phyloP scores from a whole-genome alignment of 2,329 filamentous ascomycete species.

The Fusarium phyllophilum region DNA sequence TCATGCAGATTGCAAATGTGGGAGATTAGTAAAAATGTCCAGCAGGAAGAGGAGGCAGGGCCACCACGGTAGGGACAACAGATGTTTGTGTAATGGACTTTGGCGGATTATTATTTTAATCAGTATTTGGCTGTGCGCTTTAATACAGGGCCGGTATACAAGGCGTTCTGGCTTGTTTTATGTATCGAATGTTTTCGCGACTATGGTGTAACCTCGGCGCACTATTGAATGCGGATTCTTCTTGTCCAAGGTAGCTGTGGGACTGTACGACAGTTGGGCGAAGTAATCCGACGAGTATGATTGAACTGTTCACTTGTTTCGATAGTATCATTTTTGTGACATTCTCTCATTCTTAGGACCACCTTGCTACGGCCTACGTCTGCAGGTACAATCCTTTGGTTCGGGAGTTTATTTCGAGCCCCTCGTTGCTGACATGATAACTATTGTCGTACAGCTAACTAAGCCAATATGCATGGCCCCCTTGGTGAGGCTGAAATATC shows the following conservation, averaged over 20 bases:
- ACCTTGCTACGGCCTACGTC: background rate
- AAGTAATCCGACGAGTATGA: slow-evolving; percentile 13
- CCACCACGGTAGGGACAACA: slow-evolving; percentile 17
- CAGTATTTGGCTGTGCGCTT: slow-evolving; percentile 38
- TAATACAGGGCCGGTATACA: slow-evolving; percentile 41
- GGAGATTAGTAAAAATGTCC: slow-evolving; percentile 15
- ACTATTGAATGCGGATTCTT: background rate
- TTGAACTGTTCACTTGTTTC: background rate
- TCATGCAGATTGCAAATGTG: background rate
- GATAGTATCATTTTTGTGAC: background rate
- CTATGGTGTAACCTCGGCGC: background rate
- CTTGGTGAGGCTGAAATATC: background rate
- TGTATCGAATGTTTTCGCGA: slow-evolving; percentile 12
- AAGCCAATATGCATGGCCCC: background rate
- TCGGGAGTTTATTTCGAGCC: background rate
- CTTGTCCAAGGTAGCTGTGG: background rate
- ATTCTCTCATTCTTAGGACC: too few species aligned
- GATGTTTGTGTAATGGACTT: slow-evolving; percentile 25
- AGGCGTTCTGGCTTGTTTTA: slow-evolving; percentile 42
- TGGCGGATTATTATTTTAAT: slow-evolving; percentile 39
- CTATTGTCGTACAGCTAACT: background rate
- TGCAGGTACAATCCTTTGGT: background rate
- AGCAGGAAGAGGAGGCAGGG: slow-evolving; percentile 18
- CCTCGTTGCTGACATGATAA: background rate
- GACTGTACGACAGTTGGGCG: background rate